Evolutionary conservation across 2,329 filamentous ascomycete species (phyloP), one percentile per base, ranked within the genome.

Genomic region (Torrubiellomyces zombiae): DNA sequence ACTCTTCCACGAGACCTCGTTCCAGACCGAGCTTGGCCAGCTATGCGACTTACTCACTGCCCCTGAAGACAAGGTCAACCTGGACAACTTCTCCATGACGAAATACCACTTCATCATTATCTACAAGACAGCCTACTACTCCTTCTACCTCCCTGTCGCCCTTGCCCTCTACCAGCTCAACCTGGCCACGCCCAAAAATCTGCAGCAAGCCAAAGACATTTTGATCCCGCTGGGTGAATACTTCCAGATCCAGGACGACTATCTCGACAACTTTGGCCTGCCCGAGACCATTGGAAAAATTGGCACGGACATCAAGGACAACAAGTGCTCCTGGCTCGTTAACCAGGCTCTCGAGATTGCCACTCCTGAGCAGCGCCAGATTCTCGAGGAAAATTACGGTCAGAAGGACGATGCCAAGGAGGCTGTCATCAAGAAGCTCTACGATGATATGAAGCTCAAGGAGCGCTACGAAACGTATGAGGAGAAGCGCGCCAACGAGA

Each of bases 61-160:
- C 18, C 89, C 89, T 20, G 89, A 98, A 58, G 85, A 94, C 51
- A 63, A 75, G 33, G 79, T 95, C 45, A 74, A 95, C 56, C 74
- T 98, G 35, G 64, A 80, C 65, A 93, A 93, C 63, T 98, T 98
- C 66, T 83, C 74, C 52, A 65, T 94, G 54, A 68, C 85, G 33
- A 98, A 93, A 66, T 93, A 93, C 64, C 74, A 65, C 43, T 98
- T 95, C 66, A 98, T 98, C 46, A 89, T 98, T 58, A 80, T 92
- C 56, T 95, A 92, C 74, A 98, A 98, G 73, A 98, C 89, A 14
- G 85, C 89, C 25, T 98, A 91, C 64, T 98, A 98, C 66, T 91
- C 79, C 46, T 98, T 98, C 67, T 95, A 95, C 60, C 76, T 98
- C 9, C 89, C 89, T 30, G 83, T 98, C 28, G 86, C 83, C 7